These are phyloP conservation scores for Colletotrichum sojae DNA, from an alignment of 2,329 filamentous ascomycete genomes.

Conservation along the genomic window DNA sequence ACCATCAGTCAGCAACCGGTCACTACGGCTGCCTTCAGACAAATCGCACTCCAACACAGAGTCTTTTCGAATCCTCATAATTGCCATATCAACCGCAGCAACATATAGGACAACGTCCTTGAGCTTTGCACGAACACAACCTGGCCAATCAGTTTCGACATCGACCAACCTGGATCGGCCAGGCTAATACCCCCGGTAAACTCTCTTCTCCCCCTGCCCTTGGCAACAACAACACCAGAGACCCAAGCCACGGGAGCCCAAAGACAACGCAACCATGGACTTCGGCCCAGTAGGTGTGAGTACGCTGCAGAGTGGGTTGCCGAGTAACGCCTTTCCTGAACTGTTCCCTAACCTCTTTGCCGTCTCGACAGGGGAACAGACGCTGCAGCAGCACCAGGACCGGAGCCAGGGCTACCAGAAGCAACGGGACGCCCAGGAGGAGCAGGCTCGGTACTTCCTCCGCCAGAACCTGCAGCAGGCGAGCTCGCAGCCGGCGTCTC, in stretches of 20 bases:
- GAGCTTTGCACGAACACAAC: too few relatives aligned
- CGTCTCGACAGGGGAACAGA: not conserved
- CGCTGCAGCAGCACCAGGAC: not conserved
- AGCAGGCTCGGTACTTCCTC: not conserved
- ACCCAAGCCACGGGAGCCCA: not conserved
- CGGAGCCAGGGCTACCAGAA: not conserved
- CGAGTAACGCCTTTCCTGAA: not conserved
- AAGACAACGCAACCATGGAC: conserved; percentile 10
- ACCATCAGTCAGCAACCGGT: too few relatives aligned
- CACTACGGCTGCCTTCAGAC: too few relatives aligned
- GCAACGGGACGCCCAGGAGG: not conserved
- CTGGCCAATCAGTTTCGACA: too few relatives aligned
- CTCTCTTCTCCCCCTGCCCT: conserved; percentile 7
- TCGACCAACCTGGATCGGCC: too few relatives aligned
- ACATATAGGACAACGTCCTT: too few relatives aligned
- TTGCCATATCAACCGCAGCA: too few relatives aligned
- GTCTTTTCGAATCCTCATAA: too few relatives aligned
- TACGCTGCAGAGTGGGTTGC: conserved; percentile 26
- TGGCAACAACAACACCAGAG: too few relatives aligned
- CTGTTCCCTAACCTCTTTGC: not conserved
- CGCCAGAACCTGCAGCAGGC: not conserved
- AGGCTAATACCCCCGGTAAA: conserved; percentile 11
- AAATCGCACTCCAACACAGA: too few relatives aligned
- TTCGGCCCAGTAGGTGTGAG: conserved; percentile 1
- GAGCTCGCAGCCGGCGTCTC: too few relatives aligned